Evolutionary conservation across 2,329 filamentous ascomycete species (phyloP).

Genomic region (Periglandula ipomoeae): DNA sequence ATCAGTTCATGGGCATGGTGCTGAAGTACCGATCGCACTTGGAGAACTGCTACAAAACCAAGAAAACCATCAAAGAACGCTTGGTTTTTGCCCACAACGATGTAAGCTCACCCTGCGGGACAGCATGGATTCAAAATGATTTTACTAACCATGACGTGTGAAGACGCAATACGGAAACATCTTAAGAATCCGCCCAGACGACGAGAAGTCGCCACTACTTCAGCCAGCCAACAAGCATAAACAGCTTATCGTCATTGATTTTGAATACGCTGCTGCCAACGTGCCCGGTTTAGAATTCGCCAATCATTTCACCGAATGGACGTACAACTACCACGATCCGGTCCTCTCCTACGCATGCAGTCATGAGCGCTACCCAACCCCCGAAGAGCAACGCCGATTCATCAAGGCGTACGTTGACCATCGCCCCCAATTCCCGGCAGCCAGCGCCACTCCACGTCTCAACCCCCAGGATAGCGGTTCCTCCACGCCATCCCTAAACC

Average conservation of each 20-base stretch:
- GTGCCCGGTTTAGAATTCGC: constrained; percentile 82
- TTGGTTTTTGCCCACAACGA: constrained; percentile 98
- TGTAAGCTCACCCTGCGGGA: constrained; percentile 43
- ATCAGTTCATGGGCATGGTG: constrained; percentile 63
- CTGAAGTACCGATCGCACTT: constrained; percentile 70
- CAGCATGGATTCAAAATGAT: not conserved
- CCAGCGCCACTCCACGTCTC: constrained; percentile 41
- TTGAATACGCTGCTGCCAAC: constrained; percentile 93
- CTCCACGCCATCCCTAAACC: constrained; percentile 26
- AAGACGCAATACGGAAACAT: constrained; percentile 99
- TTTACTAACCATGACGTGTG: not conserved
- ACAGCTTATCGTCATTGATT: constrained; percentile 94
- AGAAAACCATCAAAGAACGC: constrained; percentile 56
- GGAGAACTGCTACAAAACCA: constrained; percentile 60
- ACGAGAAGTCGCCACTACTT: constrained; percentile 75
- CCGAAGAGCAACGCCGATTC: constrained; percentile 76
- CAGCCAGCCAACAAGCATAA: constrained; percentile 90
- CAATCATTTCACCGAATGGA: constrained; percentile 98
- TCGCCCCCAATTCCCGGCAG: constrained; percentile 54
- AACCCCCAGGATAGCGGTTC: constrained; percentile 33
- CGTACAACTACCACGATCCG: constrained; percentile 88
- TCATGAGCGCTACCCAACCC: constrained; percentile 60
- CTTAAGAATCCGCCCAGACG: constrained; percentile 58
- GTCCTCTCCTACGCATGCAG: constrained; percentile 58
- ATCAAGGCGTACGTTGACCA: constrained; percentile 82